phyloP scores from a whole-genome alignment of 2,329 filamentous ascomycete genomes.

The Aspergillus sp. region DNA sequence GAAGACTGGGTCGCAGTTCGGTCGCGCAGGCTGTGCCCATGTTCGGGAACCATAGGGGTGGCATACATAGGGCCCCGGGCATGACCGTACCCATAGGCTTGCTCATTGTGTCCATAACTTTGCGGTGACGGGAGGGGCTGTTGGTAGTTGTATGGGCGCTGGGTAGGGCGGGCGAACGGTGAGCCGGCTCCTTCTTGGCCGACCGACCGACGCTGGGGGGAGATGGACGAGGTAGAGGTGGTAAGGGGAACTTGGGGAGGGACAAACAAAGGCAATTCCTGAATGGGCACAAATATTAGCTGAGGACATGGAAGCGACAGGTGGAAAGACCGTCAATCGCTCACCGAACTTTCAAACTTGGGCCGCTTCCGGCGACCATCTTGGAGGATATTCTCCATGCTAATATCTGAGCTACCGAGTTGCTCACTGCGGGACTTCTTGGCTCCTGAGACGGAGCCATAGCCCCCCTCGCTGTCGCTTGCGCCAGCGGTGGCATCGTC shows the following conservation, averaged over 20 bases:
- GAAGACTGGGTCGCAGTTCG: constrained; percentile 55
- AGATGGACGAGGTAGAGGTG: constrained; percentile 96
- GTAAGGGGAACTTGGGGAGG: constrained; percentile 90
- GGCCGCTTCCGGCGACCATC: constrained; percentile 92
- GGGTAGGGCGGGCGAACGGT: constrained; percentile 71
- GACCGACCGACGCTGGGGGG: constrained; percentile 79
- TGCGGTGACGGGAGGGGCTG: constrained; percentile 81
- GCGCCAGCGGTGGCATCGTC: constrained; percentile 75
- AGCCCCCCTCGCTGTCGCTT: constrained; percentile 81
- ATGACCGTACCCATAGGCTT: constrained; percentile 34
- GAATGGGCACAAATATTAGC: constrained; percentile 20
- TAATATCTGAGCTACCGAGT: constrained; percentile 93
- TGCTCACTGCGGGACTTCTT: constrained; percentile 77
- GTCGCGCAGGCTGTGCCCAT: constrained; percentile 65
- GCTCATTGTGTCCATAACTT: constrained; percentile 60
- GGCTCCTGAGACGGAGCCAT: constrained; percentile 67
- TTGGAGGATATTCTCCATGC: constrained; percentile 96
- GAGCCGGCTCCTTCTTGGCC: constrained; percentile 64
- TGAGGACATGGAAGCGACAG: constrained; percentile 1
- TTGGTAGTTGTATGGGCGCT: constrained; percentile 76
- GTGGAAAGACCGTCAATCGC: constrained; percentile 33
- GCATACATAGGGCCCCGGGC: constrained; percentile 52
- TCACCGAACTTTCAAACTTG: constrained; percentile 95
- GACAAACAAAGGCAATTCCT: constrained; percentile 95
- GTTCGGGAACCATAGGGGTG: constrained; percentile 55